Evolutionary conservation across 2,329 filamentous ascomycete species (phyloP).

Genomic region (Apiospora marii): DNA sequence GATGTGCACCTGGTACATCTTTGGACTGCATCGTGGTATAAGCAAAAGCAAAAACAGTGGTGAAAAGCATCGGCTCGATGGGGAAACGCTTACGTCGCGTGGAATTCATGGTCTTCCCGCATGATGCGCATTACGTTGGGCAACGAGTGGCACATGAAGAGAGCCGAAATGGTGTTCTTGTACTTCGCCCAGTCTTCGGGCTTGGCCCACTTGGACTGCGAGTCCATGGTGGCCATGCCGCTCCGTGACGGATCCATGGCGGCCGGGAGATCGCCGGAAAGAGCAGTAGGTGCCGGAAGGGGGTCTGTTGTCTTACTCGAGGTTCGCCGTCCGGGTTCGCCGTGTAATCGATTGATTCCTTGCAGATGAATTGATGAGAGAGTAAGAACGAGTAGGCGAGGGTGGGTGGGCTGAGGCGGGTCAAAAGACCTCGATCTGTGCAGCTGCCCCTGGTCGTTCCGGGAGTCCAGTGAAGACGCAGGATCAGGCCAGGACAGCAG

Average conservation of each 20-base stretch:
- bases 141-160: constrained; percentile 28
- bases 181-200: constrained; percentile 27
- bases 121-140: constrained; percentile 29
- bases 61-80: not conserved
- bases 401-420: constrained; percentile 4
- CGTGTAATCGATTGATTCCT: not conserved
- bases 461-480: not conserved
- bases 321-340: not conserved
- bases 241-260: not conserved
- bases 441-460: not conserved
- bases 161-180: constrained; percentile 26
- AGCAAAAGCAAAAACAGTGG: not conserved
- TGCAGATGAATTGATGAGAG: constrained; percentile 16
- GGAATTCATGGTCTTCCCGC: constrained; percentile 28
- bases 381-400: not conserved
- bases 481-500: not conserved
- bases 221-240: not conserved
- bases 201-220: constrained; percentile 27
- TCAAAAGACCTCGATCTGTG: constrained; percentile 15
- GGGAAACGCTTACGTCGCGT: constrained; percentile 27
- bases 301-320: not conserved
- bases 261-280: not conserved
- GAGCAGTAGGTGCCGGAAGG: not conserved
- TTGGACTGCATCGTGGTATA: constrained; percentile 23
- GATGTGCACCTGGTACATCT: constrained; percentile 29